Evolutionary conservation across 208 protist genomes (phyloP), one percentile per base, ranked within the genome.

Genomic region (Leptomonas seymouri): DNA sequence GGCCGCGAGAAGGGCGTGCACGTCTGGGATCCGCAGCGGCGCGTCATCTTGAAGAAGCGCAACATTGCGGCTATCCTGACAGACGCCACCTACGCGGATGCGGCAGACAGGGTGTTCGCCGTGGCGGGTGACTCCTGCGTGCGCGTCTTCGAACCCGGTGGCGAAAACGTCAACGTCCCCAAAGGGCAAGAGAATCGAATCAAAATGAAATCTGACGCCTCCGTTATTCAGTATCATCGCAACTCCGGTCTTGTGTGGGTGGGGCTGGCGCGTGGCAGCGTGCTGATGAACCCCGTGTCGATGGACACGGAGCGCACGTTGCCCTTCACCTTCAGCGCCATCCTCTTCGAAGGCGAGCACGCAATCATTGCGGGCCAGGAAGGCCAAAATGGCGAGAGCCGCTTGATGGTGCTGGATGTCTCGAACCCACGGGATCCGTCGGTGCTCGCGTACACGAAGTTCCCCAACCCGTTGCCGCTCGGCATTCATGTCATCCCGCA

Each of bases 21-120:
- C 63, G 78, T 96, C 42, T 96, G 91, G 89, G 89, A 96, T 78
- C 82, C 91, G 69, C 88, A 93, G 70, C 82, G 88, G 20, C 77
- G 88, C 7, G 84, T 81, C 21, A 73, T 84, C 46, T 59, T 87
- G 44, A 93, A 93, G 71, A 91, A 81, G 53, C 78, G 90, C 59
- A 91, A 93, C 74, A 95, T 95, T 60, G 90, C 90, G 18, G 88
- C 87, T 21, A 93, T 95, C 54, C 64, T 95, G 31, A 78, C 76
- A 5, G 86, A 87, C 49, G 53, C 90, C 18, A 87, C 85, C 16
- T 93, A 92, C 58, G 83, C 92, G 20, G 48, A 71, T 42, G 75
- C 69, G 21, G 72, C 56, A 3, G 76, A 86, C 34, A 80, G 89
- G 62, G 84, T 96, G 6, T 96, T 90, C 78, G 84, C 83, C 23